A percentile compares a stretch with the other conserved stretches of the same genome.
Conservation (phyloP, 129 eudicot species). For the Flaveria brownii region DNA sequence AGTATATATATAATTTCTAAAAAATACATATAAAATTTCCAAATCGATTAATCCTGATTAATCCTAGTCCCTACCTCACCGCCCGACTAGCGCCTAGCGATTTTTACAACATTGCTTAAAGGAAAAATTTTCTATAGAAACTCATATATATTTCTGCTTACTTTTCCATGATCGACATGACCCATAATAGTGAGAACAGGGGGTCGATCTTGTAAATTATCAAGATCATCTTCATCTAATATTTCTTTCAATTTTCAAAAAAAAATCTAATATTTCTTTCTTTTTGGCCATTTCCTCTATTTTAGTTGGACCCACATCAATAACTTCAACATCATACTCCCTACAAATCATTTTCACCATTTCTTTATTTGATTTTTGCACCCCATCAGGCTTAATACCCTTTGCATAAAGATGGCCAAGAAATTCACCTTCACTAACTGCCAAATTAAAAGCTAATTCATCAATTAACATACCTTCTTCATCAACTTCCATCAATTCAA, state of each 20-base stretch:
- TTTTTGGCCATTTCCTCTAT: constrained; percentile 82
- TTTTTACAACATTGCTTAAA: no score
- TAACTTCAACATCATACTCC: constrained; percentile 86
- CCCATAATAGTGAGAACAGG: constrained; percentile 98
- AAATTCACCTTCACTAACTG: constrained; percentile 84
- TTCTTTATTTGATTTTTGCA: constrained; percentile 66
- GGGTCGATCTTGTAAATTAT: constrained; percentile 81
- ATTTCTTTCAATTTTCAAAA: no score
- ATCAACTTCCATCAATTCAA: constrained; percentile 81
- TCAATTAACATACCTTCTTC: constrained; percentile 82
- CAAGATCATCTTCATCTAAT: constrained; percentile 80
- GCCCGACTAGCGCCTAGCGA: no score
- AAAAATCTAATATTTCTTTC: constrained; percentile 79
- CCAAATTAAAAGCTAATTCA: constrained; percentile 84
- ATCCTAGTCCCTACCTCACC: no score
- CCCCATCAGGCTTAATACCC: constrained; percentile 85
- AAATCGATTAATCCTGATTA: no score
- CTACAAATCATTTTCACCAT: constrained; percentile 91
- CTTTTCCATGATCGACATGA: constrained; percentile 98
- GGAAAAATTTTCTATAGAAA: not conserved
- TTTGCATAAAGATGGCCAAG: constrained; percentile 71
- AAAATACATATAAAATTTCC: no score
- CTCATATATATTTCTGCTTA: constrained; percentile 26
- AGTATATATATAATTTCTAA: no score
- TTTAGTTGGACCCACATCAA: constrained; percentile 63